Evolutionary conservation across 805 yeast species (phyloP), one percentile per base, ranked within the genome.

Genomic region (Peterozyma toletana): DNA sequence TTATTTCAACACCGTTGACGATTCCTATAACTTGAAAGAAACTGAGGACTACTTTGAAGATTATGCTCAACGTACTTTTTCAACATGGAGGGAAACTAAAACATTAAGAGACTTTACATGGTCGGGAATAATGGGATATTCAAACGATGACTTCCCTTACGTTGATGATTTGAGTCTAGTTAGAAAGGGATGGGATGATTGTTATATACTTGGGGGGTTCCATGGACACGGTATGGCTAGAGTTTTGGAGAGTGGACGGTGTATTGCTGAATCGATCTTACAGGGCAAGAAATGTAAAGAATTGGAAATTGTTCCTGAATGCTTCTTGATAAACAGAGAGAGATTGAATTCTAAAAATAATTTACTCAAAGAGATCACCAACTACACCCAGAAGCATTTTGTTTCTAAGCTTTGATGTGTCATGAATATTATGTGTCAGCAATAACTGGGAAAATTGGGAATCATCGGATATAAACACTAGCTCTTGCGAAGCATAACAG

Each of bases 281-380:
- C 33, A 44, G n/a, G 41, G 37, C 9, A 37, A 27, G 14, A 16
- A 15, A 6, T 21, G 27, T 21, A 44, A 40, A n/a, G 33, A 35
- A 10, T 35, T 33, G 10, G 40, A 29, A 11, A 17, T 11, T 3
- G 46, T 57, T 33, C 61, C 61, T 3, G 38, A 35, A 7, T 35
- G 56, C 5, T 58, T 57, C 47, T 53, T 51, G 35, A 41, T 57
- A 9, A 53, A 57, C 4, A 34, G 41, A 11, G 21, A 47, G n/a
- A 45, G 62, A 41, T 45, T 57, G 52, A 33, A 29, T 2, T 42
- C 38, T 14, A 51, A 50, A 0, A 41, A 45, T 9, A 51, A 50
- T 31, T 41, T 35, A 3, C 48, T 53, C 35, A 40, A 56, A n/a
- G 33, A 48, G 21, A 34, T 30, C 5, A 13, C 34, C 10, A 4